Conservation (phyloP, 2,329 filamentous ascomycete species). For the Microsporum canis region DNA sequence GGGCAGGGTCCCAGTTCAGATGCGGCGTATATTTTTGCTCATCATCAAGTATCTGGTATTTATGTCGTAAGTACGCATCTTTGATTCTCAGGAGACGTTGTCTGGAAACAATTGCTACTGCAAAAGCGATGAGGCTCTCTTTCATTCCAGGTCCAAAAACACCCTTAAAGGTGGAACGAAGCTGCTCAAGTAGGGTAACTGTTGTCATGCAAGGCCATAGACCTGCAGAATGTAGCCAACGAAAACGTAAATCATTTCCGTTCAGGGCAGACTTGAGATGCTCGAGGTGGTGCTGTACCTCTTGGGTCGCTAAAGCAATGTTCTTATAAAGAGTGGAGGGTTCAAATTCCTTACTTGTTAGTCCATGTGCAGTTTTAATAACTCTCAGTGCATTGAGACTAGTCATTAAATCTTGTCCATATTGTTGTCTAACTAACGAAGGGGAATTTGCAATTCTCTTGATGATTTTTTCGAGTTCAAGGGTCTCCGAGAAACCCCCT, state of each 20-base stretch:
- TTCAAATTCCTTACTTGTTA: not conserved
- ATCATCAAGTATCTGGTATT: constrained; percentile 19
- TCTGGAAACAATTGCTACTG: constrained; percentile 19
- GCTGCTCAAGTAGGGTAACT: constrained; percentile 33
- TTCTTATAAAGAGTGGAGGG: not conserved
- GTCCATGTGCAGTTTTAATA: not conserved
- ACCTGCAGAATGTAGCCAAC: constrained; percentile 31
- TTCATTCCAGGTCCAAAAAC: constrained; percentile 9
- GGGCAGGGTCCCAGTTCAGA: constrained; percentile 44
- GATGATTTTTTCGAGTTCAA: not conserved
- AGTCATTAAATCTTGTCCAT: constrained; percentile 28
- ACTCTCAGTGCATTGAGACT: constrained; percentile 28
- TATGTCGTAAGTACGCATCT: constrained; percentile 7
- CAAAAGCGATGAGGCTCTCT: constrained; percentile 14
- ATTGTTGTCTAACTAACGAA: constrained; percentile 17
- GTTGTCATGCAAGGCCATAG: constrained; percentile 36
- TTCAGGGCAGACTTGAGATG: constrained; percentile 16
- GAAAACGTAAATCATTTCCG: constrained; percentile 19
- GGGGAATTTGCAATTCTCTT: constrained; percentile 3
- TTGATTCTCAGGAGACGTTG: constrained; percentile 23
- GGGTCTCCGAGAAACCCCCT: not conserved
- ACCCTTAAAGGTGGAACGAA: constrained; percentile 24
- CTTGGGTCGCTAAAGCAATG: constrained; percentile 15
- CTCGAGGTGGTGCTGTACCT: constrained; percentile 11
- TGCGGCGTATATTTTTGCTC: constrained; percentile 43